Evolutionary conservation across 2,329 filamentous ascomycete species (phyloP).

Genomic region (Scleromitrula shiraiana): DNA sequence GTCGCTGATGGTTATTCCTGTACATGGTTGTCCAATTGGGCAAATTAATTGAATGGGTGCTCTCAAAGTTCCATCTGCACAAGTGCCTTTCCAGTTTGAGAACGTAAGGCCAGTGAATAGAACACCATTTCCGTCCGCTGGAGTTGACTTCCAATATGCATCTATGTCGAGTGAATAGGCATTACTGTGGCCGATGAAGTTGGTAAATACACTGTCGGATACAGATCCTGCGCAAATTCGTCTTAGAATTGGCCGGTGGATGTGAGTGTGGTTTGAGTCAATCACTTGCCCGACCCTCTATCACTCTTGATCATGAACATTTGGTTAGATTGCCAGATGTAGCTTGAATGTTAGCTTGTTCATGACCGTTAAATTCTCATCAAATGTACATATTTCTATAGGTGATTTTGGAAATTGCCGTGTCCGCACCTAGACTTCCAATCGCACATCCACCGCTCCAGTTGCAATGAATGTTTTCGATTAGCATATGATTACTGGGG

Average conservation of each 20-base stretch:
- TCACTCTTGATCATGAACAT: constrained; percentile 58
- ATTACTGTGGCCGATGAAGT: constrained; percentile 53
- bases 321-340: constrained; percentile 37
- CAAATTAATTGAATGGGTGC: constrained; percentile 31
- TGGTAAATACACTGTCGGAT: constrained; percentile 43
- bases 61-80: constrained; percentile 27
- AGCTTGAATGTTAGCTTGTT: not conserved
- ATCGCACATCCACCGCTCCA: constrained; percentile 51
- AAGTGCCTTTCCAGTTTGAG: constrained; percentile 45
- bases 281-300: constrained; percentile 35
- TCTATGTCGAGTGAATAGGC: constrained; percentile 51
- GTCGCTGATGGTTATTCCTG: constrained; percentile 29
- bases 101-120: constrained; percentile 44
- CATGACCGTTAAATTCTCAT: constrained; percentile 19
- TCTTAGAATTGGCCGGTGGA: not conserved
- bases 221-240: constrained; percentile 38
- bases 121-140: constrained; percentile 42
- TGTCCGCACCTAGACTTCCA: constrained; percentile 43
- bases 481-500: constrained; percentile 37
- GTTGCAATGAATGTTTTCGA: constrained; percentile 56
- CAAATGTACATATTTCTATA: constrained; percentile 50
- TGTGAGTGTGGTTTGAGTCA: not conserved
- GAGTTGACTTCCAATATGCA: constrained; percentile 42
- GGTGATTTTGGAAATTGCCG: constrained; percentile 42
- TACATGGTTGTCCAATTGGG: constrained; percentile 21